phyloP scores from a whole-genome alignment of 768 basidiomycete species.

The Neoboletus subvelutipes region DNA sequence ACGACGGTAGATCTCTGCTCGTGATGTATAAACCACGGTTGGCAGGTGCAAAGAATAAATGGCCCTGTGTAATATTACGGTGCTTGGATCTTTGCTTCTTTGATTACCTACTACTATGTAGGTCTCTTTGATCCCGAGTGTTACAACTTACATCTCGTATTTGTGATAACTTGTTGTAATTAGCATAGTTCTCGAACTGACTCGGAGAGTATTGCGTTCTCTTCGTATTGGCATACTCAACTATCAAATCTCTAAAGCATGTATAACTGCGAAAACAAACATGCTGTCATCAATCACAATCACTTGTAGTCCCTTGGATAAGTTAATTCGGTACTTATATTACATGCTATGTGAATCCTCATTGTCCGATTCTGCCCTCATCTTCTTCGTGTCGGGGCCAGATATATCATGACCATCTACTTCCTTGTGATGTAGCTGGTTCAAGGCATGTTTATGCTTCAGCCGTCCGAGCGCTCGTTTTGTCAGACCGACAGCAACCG shows the following conservation, averaged over 20 bases:
- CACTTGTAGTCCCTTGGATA: neutral
- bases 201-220: neutral
- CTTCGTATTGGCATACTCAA: neutral
- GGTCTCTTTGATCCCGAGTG: neutral
- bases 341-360: constrained; percentile 1
- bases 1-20: neutral
- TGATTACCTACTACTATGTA: neutral
- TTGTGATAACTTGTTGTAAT: neutral
- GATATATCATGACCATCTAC: constrained; percentile 1
- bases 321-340: neutral
- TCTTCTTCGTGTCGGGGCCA: constrained; percentile 17
- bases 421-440: constrained; percentile 21
- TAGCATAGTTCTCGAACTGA: neutral
- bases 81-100: neutral
- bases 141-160: neutral
- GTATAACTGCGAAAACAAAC: neutral
- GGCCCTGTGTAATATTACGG: neutral
- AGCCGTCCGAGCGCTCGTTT: constrained; percentile 49
- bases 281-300: neutral
- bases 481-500: constrained; percentile 30
- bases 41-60: neutral
- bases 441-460: constrained; percentile 50
- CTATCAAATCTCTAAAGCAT: neutral
- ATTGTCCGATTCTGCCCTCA: constrained; percentile 10
- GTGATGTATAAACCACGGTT: neutral